Conservation (phyloP, 257 asterid genomes). For the Echites panduratus region DNA sequence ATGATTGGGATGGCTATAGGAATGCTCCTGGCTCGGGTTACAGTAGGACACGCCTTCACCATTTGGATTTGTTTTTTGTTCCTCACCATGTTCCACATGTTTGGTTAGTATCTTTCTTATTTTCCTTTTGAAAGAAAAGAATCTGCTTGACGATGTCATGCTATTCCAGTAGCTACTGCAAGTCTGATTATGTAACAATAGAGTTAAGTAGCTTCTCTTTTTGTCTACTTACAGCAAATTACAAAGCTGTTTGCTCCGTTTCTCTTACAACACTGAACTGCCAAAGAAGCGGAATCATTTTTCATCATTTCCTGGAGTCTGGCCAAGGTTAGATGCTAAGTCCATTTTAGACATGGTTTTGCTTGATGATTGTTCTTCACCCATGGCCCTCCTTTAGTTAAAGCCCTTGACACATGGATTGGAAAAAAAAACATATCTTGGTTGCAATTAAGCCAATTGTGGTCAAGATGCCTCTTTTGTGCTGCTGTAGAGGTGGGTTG, state of each 20-base stretch:
- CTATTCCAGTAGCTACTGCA: not conserved
- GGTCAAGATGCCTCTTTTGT: not conserved
- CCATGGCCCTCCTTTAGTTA: not conserved
- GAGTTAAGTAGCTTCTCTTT: not conserved
- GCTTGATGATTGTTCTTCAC: not conserved
- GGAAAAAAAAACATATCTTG: not conserved
- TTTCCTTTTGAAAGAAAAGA: constrained; percentile 4
- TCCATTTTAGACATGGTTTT: not conserved
- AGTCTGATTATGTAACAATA: not conserved
- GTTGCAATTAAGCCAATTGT: too few relatives aligned
- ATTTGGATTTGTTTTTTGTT: constrained; percentile 90
- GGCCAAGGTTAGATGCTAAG: constrained; percentile 53
- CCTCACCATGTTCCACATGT: constrained; percentile 93
- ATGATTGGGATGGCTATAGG: constrained; percentile 98
- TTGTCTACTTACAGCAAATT: constrained; percentile 58
- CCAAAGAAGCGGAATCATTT: constrained; percentile 74
- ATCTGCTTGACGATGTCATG: not conserved
- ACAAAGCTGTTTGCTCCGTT: constrained; percentile 86
- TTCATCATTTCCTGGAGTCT: constrained; percentile 59
- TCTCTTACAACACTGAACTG: constrained; percentile 68
- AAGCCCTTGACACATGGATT: not conserved
- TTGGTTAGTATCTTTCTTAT: constrained; percentile 75
- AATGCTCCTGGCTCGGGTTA: constrained; percentile 81
- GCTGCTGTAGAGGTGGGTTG: not conserved
- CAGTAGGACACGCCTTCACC: constrained; percentile 64